Base-by-base conservation (phyloP, 192 early-diverging fungal genomes). In the Backusella sp. region DNA sequence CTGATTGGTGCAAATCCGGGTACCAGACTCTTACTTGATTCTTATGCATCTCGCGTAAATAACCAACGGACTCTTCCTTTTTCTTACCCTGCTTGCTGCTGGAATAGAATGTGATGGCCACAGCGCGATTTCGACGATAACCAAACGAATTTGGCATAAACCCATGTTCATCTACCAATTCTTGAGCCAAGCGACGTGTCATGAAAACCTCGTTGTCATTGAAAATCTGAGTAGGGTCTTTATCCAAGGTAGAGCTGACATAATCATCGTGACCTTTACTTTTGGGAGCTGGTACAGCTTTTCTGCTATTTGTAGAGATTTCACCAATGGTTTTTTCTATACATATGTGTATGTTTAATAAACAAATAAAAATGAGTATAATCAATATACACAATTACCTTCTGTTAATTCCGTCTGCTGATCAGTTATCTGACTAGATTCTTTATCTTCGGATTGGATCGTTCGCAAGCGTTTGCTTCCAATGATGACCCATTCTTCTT, bases 401-500 rank as follows among this genome's bases (percentile, higher is more conserved):
- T 26, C 11, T 32, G 7, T 36, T 32, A n/a, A 32, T 36, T 68
- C 12, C 7, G 15, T 17, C 15, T n/a, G 66, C 4, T 68, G 66
- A 21, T 68, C 35, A 32, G 66, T 35, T 49, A n/a, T 17, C 19
- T n/a, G 46, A 7, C n/a, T 35, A 34, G 67, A n/a, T 8, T 37
- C 74, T 9, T 76, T 69, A 26, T 65, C 53, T 56, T 62, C 26
- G 2, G 15, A 2, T 32, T 30, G 30, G 1, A 73, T 19, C 3
- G 74, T 37, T 14, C 78, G 56, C 36, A 90, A 59, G 32, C 87
- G 76, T 23, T 77, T 70, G 69, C 87, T 88, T 17, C 83, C 87
- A 35, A 85, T 84, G 11, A 79, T 77, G 26, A 90, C 76, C 89
- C 89, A 90, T 72, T 90, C 87, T 52, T 89, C 86, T 73, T 84